Base-by-base conservation (phyloP, 1,284 basidiomycete genomes). In the Trametes hirsuta region DNA sequence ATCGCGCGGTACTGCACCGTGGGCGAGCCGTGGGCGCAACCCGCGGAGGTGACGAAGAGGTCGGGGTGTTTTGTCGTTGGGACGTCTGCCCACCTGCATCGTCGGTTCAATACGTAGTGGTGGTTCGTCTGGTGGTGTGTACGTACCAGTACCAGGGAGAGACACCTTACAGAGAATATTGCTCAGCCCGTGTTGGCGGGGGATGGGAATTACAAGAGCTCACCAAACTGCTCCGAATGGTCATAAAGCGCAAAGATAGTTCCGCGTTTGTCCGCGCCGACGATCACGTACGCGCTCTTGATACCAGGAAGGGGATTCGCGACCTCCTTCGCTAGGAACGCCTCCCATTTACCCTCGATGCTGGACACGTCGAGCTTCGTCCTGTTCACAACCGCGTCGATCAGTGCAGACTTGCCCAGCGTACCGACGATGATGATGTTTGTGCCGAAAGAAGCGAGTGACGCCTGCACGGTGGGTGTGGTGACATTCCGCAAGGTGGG, bases 1-100 rank as follows among this genome's bases (percentile, higher is more conserved):
- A 87, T 84, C 36, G 82, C 88, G 40, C 88, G 82, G 66, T 88
- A 90, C 69, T 90, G 86, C 58, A 91, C 86, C 2, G 84, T 85
- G 0, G 89, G 88, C 6, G 80, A 72, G 30, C 86, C 88, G 70
- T 91, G 88, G 8, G 82, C 76, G 71, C 87, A 87, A 2, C 82
- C 80, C n/a, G 71, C 67, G 10, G 80, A 71, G 1, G 77, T 68
- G 45, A 87, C 80, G 61, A 80, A 84, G 35, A 89, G 64, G 34
- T 81, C 71, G 1, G 78, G 64, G 44, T 86, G 81, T 40, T 76
- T 76, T 9, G 79, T 82, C 1, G 79, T 77, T 6, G 86, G 86
- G 11, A 88, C 86, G 70, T 91, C 88, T 18, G 87, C 85, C 86
- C 86, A 87, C 83, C 84, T 85, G n/a, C 8, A 34, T 24, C 21